These are phyloP conservation scores for Alternaria longipes DNA, from an alignment of 2,329 filamentous ascomycete genomes.

Conservation along the genomic window DNA sequence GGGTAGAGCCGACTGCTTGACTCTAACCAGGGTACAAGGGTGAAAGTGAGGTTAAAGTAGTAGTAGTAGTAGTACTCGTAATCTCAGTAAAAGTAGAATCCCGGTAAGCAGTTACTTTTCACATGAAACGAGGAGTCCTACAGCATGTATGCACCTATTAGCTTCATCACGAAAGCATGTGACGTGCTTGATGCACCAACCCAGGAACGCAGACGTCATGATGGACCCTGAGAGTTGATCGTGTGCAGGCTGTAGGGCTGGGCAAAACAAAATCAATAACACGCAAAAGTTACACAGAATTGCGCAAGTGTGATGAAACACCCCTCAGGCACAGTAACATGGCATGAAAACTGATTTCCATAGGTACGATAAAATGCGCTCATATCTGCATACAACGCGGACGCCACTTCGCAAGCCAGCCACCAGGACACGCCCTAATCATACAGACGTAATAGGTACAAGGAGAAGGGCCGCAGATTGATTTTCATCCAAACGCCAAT, in stretches of 20 bases:
- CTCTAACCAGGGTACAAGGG: not conserved
- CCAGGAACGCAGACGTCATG: slow-evolving; percentile 33
- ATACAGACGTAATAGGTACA: slow-evolving; percentile 24
- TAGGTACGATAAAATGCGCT: not conserved
- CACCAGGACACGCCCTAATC: slow-evolving; percentile 16
- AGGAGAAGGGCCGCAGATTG: not conserved
- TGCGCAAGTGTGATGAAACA: not conserved
- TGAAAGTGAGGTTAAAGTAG: not conserved
- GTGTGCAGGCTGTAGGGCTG: not conserved
- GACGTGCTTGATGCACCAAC: slow-evolving; percentile 12
- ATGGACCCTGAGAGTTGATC: slow-evolving; percentile 22
- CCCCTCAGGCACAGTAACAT: not conserved
- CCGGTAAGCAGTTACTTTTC: not conserved
- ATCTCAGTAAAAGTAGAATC: not conserved
- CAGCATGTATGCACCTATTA: not conserved
- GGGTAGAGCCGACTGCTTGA: not conserved
- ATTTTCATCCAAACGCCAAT: slow-evolving; percentile 28
- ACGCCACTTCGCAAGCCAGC: slow-evolving; percentile 14
- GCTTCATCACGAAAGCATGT: slow-evolving; percentile 9
- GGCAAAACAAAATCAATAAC: not conserved
- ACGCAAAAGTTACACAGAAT: not conserved
- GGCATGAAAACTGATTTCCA: not conserved
- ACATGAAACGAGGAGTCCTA: no score
- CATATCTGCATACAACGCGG: slow-evolving; percentile 9
- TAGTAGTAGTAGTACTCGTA: not conserved